Percentiles rank a stretch among this genome's conserved stretches.
Evolutionary conservation across 2,329 filamentous ascomycete genomes (phyloP).

Genomic region (Pyrenochaeta sp.): DNA sequence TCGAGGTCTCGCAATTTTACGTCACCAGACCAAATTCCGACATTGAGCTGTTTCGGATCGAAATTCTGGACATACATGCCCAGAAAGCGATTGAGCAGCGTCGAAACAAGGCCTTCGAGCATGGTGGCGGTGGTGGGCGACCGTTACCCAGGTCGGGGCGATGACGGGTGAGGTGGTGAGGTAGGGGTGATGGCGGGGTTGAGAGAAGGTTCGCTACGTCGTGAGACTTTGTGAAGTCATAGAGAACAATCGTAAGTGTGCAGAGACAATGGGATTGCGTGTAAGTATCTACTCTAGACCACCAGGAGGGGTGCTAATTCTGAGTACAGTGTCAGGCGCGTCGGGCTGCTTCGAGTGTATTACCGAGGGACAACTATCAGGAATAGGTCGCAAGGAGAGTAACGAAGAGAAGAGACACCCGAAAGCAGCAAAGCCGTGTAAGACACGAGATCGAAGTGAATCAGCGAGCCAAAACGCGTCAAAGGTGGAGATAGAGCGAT

Average conservation of each 20-base stretch:
- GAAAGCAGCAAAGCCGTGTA: constrained; percentile 20
- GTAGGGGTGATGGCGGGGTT: constrained; percentile 25
- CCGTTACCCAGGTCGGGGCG: constrained; percentile 76
- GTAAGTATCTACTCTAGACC: too few species aligned
- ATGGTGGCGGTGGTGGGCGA: constrained; percentile 68
- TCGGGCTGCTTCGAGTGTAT: constrained; percentile 26
- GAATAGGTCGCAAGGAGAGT: constrained; percentile 24
- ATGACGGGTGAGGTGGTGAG: constrained; percentile 15
- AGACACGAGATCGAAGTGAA: constrained; percentile 24
- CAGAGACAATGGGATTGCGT: constrained; percentile 22
- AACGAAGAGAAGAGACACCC: constrained; percentile 28
- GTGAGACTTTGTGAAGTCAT: constrained; percentile 43
- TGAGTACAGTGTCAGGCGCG: constrained; percentile 23
- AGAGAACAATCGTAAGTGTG: constrained; percentile 28
- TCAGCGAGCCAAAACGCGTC: constrained; percentile 31
- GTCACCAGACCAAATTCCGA: constrained; percentile 98
- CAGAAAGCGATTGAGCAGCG: constrained; percentile 97
- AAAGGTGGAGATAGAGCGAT: constrained; percentile 32
- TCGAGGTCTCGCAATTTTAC: constrained; percentile 94
- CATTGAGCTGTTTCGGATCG: constrained; percentile 95
- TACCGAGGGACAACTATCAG: constrained; percentile 16
- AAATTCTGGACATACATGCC: constrained; percentile 99
- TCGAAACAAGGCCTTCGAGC: constrained; percentile 96
- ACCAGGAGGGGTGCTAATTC: constrained; percentile 27
- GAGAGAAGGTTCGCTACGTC: constrained; percentile 36